Percentiles rank a stretch among this genome's conserved stretches.
Conservation (phyloP, 2,329 filamentous ascomycete species). For the Cladosporium sp. region DNA sequence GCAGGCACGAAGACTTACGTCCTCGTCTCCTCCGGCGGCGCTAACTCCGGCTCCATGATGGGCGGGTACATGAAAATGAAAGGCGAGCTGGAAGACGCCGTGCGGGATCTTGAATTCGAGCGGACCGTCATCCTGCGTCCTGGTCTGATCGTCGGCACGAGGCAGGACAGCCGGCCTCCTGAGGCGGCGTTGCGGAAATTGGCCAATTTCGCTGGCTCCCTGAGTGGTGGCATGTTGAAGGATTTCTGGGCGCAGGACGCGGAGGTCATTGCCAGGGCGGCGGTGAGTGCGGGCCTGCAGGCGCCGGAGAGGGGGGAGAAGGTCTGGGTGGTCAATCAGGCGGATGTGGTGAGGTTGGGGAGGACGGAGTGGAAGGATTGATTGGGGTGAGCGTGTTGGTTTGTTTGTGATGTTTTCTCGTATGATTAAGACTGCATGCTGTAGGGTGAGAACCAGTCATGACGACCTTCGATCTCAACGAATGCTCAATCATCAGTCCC, state of each 20-base stretch:
- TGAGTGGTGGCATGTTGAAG: constrained; percentile 51
- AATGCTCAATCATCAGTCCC: too few relatives aligned
- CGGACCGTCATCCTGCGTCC: constrained; percentile 71
- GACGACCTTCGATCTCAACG: too few relatives aligned
- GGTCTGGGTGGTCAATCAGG: constrained; percentile 57
- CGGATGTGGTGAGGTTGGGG: constrained; percentile 66
- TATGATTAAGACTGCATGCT: too few relatives aligned
- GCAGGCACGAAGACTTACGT: constrained; percentile 72
- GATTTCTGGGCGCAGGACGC: constrained; percentile 71
- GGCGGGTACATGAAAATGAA: constrained; percentile 67
- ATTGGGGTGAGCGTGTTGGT: neutral
- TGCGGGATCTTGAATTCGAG: constrained; percentile 70
- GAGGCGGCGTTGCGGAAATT: constrained; percentile 57
- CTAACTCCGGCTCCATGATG: constrained; percentile 51
- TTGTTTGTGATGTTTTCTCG: too few relatives aligned
- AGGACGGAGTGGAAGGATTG: constrained; percentile 44
- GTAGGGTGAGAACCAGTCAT: too few relatives aligned
- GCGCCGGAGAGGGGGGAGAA: constrained; percentile 53
- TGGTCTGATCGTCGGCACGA: constrained; percentile 68
- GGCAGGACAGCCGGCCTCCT: constrained; percentile 53
- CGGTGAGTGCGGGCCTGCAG: constrained; percentile 54
- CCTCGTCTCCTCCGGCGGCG: constrained; percentile 61
- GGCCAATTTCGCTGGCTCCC: constrained; percentile 51
- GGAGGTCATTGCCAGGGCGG: constrained; percentile 65
- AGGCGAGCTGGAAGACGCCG: constrained; percentile 75